Percentiles rank a stretch among this genome's conserved stretches.
phyloP scores from a whole-genome alignment of 2,329 filamentous ascomycete species.

The Clarireedia paspali region DNA sequence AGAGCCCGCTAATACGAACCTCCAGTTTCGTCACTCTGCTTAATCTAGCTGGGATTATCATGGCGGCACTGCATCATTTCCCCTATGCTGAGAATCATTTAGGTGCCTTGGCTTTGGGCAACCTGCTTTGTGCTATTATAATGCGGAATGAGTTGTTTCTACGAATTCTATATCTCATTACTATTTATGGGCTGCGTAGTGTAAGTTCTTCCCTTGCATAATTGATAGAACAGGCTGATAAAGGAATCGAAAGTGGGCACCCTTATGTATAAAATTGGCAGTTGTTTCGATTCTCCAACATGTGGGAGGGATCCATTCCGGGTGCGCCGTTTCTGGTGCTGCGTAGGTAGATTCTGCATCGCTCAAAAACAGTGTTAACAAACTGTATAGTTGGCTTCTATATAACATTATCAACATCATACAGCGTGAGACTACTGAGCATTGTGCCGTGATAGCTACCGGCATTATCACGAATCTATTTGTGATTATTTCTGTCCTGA shows the following conservation, averaged over 20 bases:
- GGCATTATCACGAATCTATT: conserved; percentile 33
- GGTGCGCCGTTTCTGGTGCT: conserved; percentile 34
- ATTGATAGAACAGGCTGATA: conserved; percentile 8
- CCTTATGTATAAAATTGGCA: conserved; percentile 30
- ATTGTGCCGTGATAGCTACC: conserved; percentile 30
- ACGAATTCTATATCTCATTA: conserved; percentile 31
- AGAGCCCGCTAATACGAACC: too few species aligned
- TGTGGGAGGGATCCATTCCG: conserved; percentile 36
- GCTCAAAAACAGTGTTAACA: conserved; percentile 9
- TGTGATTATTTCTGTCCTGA: conserved; percentile 33
- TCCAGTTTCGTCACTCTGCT: conserved; percentile 30
- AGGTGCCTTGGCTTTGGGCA: conserved; percentile 34
- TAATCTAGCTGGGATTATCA: conserved; percentile 32
- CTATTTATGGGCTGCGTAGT: conserved; percentile 33
- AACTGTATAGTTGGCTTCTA: conserved; percentile 30
- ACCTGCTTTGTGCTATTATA: conserved; percentile 33
- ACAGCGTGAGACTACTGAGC: too few species aligned
- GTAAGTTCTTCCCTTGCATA: conserved; percentile 22
- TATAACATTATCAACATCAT: conserved; percentile 27
- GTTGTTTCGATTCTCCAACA: conserved; percentile 34
- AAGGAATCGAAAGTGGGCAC: conserved; percentile 31
- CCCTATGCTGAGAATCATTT: conserved; percentile 33
- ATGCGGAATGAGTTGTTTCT: conserved; percentile 36
- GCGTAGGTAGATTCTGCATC: conserved; percentile 23
- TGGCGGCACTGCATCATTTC: conserved; percentile 30